Evolutionary conservation across 2,329 filamentous ascomycete species (phyloP), one percentile per base, ranked within the genome.

Genomic region (Colletotrichum shisoi): DNA sequence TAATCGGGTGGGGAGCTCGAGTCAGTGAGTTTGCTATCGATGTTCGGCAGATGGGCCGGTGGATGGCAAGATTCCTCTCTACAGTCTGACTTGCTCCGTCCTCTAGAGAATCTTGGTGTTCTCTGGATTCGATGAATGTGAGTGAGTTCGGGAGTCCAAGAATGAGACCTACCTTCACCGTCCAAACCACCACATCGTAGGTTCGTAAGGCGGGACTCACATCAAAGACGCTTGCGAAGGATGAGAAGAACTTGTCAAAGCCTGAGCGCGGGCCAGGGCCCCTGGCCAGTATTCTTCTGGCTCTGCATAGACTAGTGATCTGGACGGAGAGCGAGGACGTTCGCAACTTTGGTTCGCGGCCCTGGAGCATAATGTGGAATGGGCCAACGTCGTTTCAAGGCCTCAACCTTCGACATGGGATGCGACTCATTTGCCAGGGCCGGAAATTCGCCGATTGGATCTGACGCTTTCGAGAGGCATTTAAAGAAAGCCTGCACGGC

Each of bases 311-410:
- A 42, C 64, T 53, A 60, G 39, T 37, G 60, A 48, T 44, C 60
- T 53, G 64, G 48, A 53, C 19, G 60, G 40, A n/a, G 57, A 46
- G 31, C 37, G 37, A 24, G 52, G 58, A 48, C 48, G 40, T 58
- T 58, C 64, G n/a, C 59, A 53, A 46, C 53, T 58, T 53, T 58
- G 42, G 42, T 37, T 45, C 51, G 40, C 60, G 54, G 53, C 60
- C 60, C 64, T 31, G 53, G 53, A 54, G 64, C 64, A 59, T 64
- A 40, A 48, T 48, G 52, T 52, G 53, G 24, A 24, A 63, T 54
- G 64, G 64, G 58, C 64, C 54, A 54, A 58, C 44, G 40, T 54
- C 52, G 61, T 67, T 67, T 67, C 64, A 58, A 56, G 53, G 64
- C 53, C 21, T 27, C 54, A 49, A 49, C 46, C 42, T 34, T 34